Evolutionary conservation across 225 moss, liverwort and hornwort genomes (phyloP), one percentile per base, ranked within the genome.

Genomic region (Anthoceros angustus): DNA sequence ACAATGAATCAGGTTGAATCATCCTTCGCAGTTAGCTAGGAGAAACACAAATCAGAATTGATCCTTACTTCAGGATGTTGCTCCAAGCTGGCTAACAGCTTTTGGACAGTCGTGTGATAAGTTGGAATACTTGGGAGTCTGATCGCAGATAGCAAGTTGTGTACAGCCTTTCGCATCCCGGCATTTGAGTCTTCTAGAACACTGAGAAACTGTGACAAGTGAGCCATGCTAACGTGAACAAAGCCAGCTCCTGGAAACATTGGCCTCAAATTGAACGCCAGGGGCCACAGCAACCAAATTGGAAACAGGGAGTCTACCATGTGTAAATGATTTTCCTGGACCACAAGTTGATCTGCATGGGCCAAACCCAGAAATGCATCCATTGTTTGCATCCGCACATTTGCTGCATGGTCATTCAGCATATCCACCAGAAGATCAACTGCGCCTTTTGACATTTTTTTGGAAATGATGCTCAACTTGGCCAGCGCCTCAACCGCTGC

Each of bases 331-430:
- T 78, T 74, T 67, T 98, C 88, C 42, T 77, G 71, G 66, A 98
- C 82, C 62, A 83, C 79, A 67, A 92, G 69, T 66, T 78, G 76
- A 71, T 86, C 92, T 62, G 80, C 81, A 75, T 68, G 74, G 64
- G 98, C 89, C 66, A 98, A 73, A 69, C 71, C 79, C 73, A 80
- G 71, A 71, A 98, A 85, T 6, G 86, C 79, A 64, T 67, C 48
- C 80, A 89, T 86, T 25, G 92, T 79, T 74, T 80, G 76, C 70
- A 78, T 79, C 64, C 87, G 85, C 68, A 98, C 88, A 65, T 72
- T 69, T 72, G 75, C 76, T 67, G 92, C 88, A 15, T 85, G 88
- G 73, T 98, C 95, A 74, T 98, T 98, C 73, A 98, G 79, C 98
- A 92, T 98, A 67, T 98, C 89, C 40, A 86, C 86, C 42, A 98